Evolutionary conservation across 371 early-diverging fungal genomes (phyloP).

Genomic region (Syncephalastrum racemosum): DNA sequence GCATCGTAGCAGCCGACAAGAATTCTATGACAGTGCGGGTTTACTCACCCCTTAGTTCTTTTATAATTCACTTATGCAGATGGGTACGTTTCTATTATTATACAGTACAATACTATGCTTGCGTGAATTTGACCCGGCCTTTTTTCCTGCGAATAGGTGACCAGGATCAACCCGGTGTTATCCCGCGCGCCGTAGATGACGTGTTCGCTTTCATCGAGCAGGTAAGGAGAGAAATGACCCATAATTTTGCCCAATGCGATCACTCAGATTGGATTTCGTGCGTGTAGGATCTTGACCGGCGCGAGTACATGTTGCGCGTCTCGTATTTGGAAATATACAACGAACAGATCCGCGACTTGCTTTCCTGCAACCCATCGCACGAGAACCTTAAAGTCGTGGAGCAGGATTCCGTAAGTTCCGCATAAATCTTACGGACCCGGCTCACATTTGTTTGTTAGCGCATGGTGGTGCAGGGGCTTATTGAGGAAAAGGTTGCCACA

Average conservation of each 20-base stretch:
- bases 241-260: not conserved
- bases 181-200: slow-evolving; percentile 50
- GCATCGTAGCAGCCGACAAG: not conserved
- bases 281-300: too few relatives aligned
- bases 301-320: slow-evolving; percentile 80
- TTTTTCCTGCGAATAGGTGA: too few relatives aligned
- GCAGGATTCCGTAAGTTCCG: not conserved
- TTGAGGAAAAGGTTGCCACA: slow-evolving; percentile 86
- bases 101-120: too few relatives aligned
- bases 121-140: too few relatives aligned
- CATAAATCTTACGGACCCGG: not conserved
- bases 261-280: too few relatives aligned
- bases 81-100: slow-evolving; percentile 20
- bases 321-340: slow-evolving; percentile 98
- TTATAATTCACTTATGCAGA: slow-evolving; percentile 11
- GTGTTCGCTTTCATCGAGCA: slow-evolving; percentile 54
- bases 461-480: not conserved
- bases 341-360: slow-evolving; percentile 88
- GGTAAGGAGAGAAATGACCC: slow-evolving; percentile 15
- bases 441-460: not conserved
- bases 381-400: slow-evolving; percentile 57
- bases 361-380: slow-evolving; percentile 64
- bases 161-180: slow-evolving; percentile 54
- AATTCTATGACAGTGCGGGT: too few relatives aligned
- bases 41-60: too few relatives aligned